phyloP scores from a whole-genome alignment of 192 early-diverging fungal species.

The Mortierella claussenii region DNA sequence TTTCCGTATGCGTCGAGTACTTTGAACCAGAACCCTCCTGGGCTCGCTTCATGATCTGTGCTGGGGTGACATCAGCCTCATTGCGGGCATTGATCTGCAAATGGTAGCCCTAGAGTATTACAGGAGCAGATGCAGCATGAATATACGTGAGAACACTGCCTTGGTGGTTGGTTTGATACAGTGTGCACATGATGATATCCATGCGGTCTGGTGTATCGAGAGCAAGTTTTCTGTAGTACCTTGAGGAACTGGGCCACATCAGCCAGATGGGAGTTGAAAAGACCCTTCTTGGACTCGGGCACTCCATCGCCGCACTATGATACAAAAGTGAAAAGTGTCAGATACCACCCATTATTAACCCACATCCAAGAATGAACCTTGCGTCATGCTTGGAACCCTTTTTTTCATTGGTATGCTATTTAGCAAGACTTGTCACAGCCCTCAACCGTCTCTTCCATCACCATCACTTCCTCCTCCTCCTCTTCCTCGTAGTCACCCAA shows the following conservation, averaged over 20 bases:
- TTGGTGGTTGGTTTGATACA: no score
- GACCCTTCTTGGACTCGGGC: conserved; percentile 88
- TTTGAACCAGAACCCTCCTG: conserved; percentile 88
- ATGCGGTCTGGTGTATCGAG: not conserved
- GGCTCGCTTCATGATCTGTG: conserved; percentile 87
- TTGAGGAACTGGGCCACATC: conserved; percentile 86
- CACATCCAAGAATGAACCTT: no score
- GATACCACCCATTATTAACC: not conserved
- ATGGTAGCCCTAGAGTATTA: conserved; percentile 75
- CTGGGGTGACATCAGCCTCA: conserved; percentile 84
- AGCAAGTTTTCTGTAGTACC: conserved; percentile 52
- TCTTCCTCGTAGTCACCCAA: no score
- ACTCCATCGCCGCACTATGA: conserved; percentile 92
- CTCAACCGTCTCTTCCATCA: no score
- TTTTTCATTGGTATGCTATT: no score
- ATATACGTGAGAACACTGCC: no score
- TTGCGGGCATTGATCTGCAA: conserved; percentile 88
- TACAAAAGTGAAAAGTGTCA: not conserved
- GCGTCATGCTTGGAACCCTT: no score
- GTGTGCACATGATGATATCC: no score
- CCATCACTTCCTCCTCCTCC: not conserved
- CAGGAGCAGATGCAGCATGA: no score
- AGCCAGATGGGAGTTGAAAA: conserved; percentile 84
- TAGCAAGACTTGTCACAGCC: no score
- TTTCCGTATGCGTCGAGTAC: conserved; percentile 83